These are phyloP conservation scores for Yarrowia divulgata DNA, from an alignment of 805 yeast genomes.

Conservation along the genomic window DNA sequence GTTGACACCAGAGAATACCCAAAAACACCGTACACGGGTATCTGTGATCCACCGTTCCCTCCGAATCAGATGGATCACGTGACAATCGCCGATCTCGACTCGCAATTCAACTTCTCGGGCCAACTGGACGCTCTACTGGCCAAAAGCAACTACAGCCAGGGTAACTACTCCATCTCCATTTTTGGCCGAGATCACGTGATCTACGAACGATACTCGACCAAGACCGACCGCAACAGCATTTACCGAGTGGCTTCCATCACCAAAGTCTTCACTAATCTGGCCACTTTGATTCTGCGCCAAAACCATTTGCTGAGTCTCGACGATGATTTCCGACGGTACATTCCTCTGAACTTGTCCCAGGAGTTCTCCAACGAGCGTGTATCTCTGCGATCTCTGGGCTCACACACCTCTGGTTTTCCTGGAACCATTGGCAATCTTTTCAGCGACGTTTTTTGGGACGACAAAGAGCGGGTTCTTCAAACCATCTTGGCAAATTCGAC, in stretches of 20 bases:
- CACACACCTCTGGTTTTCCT: slow-evolving; percentile 33
- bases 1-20: slow-evolving; percentile 8
- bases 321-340: slow-evolving; percentile 12
- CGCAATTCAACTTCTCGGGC: background rate
- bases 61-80: slow-evolving; percentile 6
- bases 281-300: background rate
- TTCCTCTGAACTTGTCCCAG: background rate
- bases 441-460: slow-evolving; percentile 8
- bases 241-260: slow-evolving; percentile 23
- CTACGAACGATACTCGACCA: slow-evolving; percentile 16
- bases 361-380: slow-evolving; percentile 11
- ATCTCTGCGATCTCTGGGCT: slow-evolving; percentile 5
- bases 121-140: background rate
- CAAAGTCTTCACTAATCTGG: slow-evolving; percentile 25
- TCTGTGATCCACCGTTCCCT: slow-evolving; percentile 16
- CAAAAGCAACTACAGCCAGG: background rate
- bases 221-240: slow-evolving; percentile 5
- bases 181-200: background rate
- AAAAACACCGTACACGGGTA: background rate
- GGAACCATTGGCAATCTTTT: slow-evolving; percentile 5
- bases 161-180: slow-evolving; percentile 31
- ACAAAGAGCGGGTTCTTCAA: background rate
- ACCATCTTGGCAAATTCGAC: background rate
- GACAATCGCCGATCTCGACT: background rate
- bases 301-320: slow-evolving; percentile 8